Conservation (phyloP, 352 stramenopile species). For the Phytophthora colocasiae region DNA sequence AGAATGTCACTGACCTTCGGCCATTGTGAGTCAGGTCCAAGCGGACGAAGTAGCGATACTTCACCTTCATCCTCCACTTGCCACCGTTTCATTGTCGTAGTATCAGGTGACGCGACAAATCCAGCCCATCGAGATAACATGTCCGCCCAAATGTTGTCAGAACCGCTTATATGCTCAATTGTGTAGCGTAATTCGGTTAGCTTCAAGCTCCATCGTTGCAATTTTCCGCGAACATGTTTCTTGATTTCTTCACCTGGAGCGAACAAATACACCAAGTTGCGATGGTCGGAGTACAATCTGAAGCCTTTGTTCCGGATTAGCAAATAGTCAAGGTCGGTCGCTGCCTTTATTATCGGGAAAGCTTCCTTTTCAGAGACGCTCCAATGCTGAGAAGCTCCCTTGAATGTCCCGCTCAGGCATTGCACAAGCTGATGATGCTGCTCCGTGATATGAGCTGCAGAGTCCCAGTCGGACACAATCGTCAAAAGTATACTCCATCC, state of each 20-base stretch:
- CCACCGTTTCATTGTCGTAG: too few species aligned
- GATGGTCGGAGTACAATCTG: background rate
- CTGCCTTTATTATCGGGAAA: slow-evolving; percentile 3
- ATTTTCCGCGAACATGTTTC: background rate
- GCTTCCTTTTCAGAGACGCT: background rate
- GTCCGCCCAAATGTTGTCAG: background rate
- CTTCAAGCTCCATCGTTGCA: background rate
- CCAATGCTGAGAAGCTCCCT: background rate
- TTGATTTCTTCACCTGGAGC: background rate
- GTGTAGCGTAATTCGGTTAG: background rate
- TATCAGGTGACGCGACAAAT: too few species aligned
- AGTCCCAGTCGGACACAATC: background rate
- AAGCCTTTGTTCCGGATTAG: background rate
- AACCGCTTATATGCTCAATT: background rate
- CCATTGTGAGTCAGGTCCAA: too few species aligned
- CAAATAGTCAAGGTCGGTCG: background rate
- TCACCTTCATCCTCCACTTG: too few species aligned
- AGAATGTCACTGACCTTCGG: too few species aligned
- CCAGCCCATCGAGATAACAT: background rate
- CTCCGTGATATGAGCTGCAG: background rate
- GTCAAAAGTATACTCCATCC: background rate
- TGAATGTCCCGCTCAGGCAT: background rate
- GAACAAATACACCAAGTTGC: background rate
- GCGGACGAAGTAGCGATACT: too few species aligned
- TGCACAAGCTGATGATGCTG: background rate